Evolutionary conservation across 306 rosid species (phyloP), one percentile per base, ranked within the genome.

Genomic region (Herpetospermum pedunculosum): DNA sequence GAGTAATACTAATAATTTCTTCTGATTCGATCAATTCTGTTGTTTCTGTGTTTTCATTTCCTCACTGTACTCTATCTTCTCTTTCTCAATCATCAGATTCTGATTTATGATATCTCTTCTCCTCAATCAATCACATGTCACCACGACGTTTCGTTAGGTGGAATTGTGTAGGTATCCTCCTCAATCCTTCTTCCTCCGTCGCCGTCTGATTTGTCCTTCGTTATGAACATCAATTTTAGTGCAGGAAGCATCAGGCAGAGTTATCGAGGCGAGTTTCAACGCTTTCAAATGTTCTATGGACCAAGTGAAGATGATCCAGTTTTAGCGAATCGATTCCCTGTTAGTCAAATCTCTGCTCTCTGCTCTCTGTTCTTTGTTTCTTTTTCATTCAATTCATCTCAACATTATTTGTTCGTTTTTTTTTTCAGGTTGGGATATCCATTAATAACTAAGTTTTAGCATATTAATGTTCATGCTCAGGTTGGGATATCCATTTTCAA

Each of bases 161-260:
- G 75, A 8, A 49, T 71, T 8, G 75, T 62, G 75, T 71, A 71
- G 28, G 47, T 30, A 2, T 28, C 25, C 40, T 65, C 49, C 30
- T 59, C n/a, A n/a, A n/a, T n/a, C n/a, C n/a, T n/a, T n/a, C 19
- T 21, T 38, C 71, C 47, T 11, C 70, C 68, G 30, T 7, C 30
- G 50, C 32, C 19, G n/a, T 13, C 52, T 40, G 34, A 23, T 14
- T 1, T 23, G n/a, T n/a, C n/a, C n/a, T n/a, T n/a, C n/a, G n/a
- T n/a, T n/a, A n/a, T n/a, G n/a, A n/a, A n/a, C 50, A 26, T 67
- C 6, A 1, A 41, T 41, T 75, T 52, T 84, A 93, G 98, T 70
- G 83, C 89, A 29, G 98, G 98, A 87, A 90, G 93, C 86, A 90
- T 93, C 26, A 97, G 96, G 28, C 88, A 96, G 85, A 85, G 94